These are phyloP conservation scores for Rhazya stricta DNA, from an alignment of 257 asterid species.

Conservation along the genomic window DNA sequence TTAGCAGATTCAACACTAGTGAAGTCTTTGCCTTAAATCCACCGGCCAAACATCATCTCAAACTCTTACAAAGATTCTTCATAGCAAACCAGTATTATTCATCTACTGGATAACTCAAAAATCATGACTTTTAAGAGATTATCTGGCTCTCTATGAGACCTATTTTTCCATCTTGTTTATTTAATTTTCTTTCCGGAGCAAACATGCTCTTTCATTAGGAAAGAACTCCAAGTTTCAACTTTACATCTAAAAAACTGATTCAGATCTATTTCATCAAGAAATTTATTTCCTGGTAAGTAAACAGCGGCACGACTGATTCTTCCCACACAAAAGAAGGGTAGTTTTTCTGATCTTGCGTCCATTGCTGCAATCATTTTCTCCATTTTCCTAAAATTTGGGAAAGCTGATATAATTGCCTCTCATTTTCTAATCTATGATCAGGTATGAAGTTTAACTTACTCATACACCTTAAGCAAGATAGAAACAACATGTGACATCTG, in stretches of 20 bases:
- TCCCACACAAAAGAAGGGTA: not conserved
- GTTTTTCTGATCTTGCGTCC: not conserved
- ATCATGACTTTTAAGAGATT: not conserved
- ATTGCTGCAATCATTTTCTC: not conserved
- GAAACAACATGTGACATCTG: not conserved
- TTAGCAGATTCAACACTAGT: not conserved
- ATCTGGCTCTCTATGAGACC: not conserved
- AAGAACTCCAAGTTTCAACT: not conserved
- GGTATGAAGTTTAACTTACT: not conserved
- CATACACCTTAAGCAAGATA: not conserved
- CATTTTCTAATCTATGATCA: not conserved
- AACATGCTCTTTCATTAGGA: too few species aligned
- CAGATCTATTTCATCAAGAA: not conserved
- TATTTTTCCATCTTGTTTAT: not conserved
- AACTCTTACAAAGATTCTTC: not conserved
- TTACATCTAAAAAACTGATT: not conserved
- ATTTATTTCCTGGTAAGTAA: not conserved
- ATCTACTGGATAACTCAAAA: not conserved
- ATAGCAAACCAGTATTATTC: not conserved
- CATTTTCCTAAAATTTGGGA: not conserved
- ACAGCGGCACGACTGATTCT: not conserved
- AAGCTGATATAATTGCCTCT: slow-evolving; percentile 11
- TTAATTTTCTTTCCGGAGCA: not conserved
- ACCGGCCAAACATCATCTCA: not conserved
- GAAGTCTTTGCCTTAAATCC: not conserved